phyloP scores from a whole-genome alignment of 257 asterid species.

The Echium plantagineum region DNA sequence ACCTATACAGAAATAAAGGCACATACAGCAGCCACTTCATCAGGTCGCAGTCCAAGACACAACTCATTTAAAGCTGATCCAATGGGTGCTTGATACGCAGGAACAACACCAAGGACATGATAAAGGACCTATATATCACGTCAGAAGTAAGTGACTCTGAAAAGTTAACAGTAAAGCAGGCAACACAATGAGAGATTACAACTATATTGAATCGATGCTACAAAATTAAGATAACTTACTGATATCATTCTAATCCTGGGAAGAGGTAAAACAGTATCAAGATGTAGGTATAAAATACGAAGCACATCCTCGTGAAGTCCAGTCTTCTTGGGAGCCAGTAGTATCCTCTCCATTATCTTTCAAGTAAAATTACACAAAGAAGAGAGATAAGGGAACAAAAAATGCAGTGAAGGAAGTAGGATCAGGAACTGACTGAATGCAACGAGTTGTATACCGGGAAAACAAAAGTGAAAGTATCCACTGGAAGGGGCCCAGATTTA shows the following conservation, averaged over 20 bases:
- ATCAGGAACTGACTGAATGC: not conserved
- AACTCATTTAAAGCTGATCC: constrained; percentile 84
- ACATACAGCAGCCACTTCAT: constrained; percentile 92
- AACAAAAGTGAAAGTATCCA: constrained; percentile 82
- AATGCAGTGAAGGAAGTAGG: constrained; percentile 1
- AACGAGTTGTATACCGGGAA: constrained; percentile 57
- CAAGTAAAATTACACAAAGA: constrained; percentile 4
- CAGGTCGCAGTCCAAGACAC: constrained; percentile 88
- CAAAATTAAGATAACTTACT: constrained; percentile 31
- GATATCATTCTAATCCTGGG: constrained; percentile 93
- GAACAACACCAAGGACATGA: constrained; percentile 91
- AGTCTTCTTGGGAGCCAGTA: constrained; percentile 77
- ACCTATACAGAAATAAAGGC: constrained; percentile 13
- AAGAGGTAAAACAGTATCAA: constrained; percentile 87
- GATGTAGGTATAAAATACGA: constrained; percentile 77
- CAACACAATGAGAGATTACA: not conserved
- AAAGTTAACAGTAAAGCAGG: constrained; percentile 3
- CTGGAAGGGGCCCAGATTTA: constrained; percentile 94
- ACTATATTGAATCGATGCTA: not conserved
- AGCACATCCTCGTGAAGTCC: constrained; percentile 84
- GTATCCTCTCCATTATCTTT: constrained; percentile 80
- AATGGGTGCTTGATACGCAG: constrained; percentile 73
- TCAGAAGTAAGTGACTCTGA: constrained; percentile 8
- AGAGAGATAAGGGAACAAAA: constrained; percentile 2
- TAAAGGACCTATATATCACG: constrained; percentile 60